phyloP scores from a whole-genome alignment of 148 eudicot species.

The Cornus controversa region DNA sequence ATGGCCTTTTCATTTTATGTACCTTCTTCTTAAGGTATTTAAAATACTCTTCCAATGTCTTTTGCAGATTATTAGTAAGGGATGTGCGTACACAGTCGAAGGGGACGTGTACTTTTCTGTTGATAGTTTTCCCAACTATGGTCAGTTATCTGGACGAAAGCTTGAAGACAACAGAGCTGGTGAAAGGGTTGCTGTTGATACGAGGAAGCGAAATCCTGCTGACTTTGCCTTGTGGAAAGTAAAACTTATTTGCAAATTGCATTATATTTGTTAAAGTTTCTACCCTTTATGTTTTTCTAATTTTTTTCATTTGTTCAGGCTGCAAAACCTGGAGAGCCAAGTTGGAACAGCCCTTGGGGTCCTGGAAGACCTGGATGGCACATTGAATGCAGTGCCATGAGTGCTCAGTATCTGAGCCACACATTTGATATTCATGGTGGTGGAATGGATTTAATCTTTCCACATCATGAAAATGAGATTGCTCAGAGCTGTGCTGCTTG shows the following conservation, averaged over 20 bases:
- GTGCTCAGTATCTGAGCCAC: slow-evolving; percentile 61
- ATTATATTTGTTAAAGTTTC: neutral
- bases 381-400: slow-evolving; percentile 99
- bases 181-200: slow-evolving; percentile 86
- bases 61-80: slow-evolving; percentile 71
- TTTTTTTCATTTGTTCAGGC: slow-evolving; percentile 35
- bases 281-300: neutral
- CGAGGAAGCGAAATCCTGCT: slow-evolving; percentile 72
- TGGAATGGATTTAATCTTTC: slow-evolving; percentile 90
- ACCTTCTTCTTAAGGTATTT: neutral
- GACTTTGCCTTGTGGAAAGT: slow-evolving; percentile 99
- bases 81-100: slow-evolving; percentile 70
- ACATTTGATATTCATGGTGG: slow-evolving; percentile 95
- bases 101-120: slow-evolving; percentile 95
- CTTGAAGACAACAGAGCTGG: slow-evolving; percentile 88
- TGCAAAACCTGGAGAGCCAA: slow-evolving; percentile 87
- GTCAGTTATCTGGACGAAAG: slow-evolving; percentile 72
- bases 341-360: slow-evolving; percentile 97
- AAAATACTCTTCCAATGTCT: neutral
- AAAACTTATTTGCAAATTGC: neutral
- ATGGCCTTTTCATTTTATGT: neutral
- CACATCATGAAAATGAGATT: slow-evolving; percentile 94
- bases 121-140: slow-evolving; percentile 67
- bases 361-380: slow-evolving; percentile 99
- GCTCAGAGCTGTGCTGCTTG: slow-evolving; percentile 97